Conservation (phyloP, 2,329 filamentous ascomycete species). For the Colletotrichum acutatum region DNA sequence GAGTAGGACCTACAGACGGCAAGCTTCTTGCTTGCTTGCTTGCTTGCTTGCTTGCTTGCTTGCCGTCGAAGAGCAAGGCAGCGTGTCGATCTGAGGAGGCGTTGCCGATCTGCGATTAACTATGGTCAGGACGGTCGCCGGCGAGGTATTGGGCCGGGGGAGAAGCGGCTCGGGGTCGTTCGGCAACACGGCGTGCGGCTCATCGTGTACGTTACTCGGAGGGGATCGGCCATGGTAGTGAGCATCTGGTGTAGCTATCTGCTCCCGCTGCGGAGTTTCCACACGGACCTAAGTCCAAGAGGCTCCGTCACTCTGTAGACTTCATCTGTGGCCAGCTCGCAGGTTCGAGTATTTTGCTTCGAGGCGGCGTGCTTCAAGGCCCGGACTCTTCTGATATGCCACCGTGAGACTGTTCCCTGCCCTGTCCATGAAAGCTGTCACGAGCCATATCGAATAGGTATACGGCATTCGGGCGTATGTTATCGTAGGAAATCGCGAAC, state of each 20-base stretch:
- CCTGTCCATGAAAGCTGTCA: background rate
- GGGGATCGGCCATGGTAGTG: background rate
- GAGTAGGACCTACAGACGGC: background rate
- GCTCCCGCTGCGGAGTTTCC: background rate
- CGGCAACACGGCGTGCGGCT: background rate
- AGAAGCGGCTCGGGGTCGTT: background rate
- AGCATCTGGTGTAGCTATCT: background rate
- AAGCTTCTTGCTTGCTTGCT: background rate
- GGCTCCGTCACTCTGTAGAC: background rate
- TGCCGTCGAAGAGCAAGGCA: background rate
- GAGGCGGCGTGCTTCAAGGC: background rate
- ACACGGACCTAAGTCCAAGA: background rate
- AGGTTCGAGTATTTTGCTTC: background rate
- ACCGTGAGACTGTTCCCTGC: background rate
- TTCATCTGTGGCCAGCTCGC: background rate
- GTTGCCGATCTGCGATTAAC: background rate
- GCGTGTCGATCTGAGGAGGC: background rate
- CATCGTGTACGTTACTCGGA: background rate
- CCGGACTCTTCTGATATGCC: background rate
- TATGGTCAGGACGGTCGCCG: background rate
- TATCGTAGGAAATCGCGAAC: background rate
- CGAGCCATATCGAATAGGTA: background rate
- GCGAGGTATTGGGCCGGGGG: too few relatives aligned
- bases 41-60: too few relatives aligned
- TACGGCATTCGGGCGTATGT: background rate